These are phyloP conservation scores for Pseudocercospora pini-densiflorae DNA, from an alignment of 2,329 filamentous ascomycete species.

Conservation along the genomic window DNA sequence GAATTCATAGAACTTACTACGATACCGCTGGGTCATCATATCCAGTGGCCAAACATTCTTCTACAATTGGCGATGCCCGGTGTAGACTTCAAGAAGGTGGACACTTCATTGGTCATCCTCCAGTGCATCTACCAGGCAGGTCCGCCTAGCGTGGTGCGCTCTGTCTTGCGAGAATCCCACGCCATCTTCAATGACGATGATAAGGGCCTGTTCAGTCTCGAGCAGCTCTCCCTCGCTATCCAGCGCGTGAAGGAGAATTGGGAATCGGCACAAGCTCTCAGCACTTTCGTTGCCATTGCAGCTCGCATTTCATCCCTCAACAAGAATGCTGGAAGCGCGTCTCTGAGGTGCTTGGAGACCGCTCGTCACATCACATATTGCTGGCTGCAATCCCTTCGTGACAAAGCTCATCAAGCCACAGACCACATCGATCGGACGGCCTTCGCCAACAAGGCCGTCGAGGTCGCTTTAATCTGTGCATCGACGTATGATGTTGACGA, in stretches of 20 bases:
- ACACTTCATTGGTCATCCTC: constrained; percentile 55
- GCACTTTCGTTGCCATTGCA: constrained; percentile 29
- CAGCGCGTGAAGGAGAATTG: constrained; percentile 35
- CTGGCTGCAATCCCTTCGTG: constrained; percentile 58
- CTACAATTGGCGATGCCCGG: constrained; percentile 57
- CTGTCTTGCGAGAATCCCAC: constrained; percentile 54
- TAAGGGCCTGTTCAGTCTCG: constrained; percentile 16
- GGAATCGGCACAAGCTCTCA: constrained; percentile 34
- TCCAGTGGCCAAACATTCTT: constrained; percentile 56
- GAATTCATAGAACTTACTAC: constrained; percentile 60
- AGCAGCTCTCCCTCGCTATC: constrained; percentile 21
- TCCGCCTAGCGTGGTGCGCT: constrained; percentile 18
- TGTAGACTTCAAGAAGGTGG: constrained; percentile 64
- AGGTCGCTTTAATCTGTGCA: constrained; percentile 62
- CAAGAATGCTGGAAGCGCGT: neutral
- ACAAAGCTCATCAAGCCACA: constrained; percentile 47
- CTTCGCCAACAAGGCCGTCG: constrained; percentile 48
- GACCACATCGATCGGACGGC: constrained; percentile 41
- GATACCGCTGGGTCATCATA: constrained; percentile 51
- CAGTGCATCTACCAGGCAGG: constrained; percentile 63
- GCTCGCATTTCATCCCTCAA: constrained; percentile 31
- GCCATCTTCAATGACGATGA: constrained; percentile 52
- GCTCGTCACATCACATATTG: constrained; percentile 50
- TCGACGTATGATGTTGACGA: constrained; percentile 48
- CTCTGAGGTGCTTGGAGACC: constrained; percentile 40